These are phyloP conservation scores for Macrolepiota dolichaula DNA, from an alignment of 768 basidiomycete species.

Conservation along the genomic window DNA sequence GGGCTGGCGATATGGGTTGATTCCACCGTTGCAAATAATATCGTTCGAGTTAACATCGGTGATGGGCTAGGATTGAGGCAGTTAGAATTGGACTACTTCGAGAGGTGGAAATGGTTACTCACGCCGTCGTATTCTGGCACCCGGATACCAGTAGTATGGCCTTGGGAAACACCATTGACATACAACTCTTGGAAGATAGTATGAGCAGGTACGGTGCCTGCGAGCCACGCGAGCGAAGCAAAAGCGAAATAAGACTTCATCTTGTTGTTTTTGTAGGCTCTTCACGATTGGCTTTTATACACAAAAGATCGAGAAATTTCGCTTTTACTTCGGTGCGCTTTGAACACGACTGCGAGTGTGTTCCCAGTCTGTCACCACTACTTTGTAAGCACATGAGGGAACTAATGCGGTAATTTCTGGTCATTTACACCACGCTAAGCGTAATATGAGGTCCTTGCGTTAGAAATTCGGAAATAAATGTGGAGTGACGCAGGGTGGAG, in stretches of 20 bases:
- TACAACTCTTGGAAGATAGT: conserved; percentile 33
- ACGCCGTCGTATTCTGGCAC: conserved; percentile 38
- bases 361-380: not conserved
- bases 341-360: not conserved
- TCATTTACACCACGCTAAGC: not conserved
- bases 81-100: not conserved
- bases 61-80: conserved; percentile 38
- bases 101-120: not conserved
- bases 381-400: not conserved
- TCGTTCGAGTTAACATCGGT: conserved; percentile 54
- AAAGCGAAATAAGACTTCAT: not conserved
- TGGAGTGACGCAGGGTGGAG: no score
- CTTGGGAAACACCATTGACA: conserved; percentile 43
- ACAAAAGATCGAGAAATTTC: not conserved
- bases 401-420: no score
- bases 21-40: conserved; percentile 57
- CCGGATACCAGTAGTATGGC: conserved; percentile 34
- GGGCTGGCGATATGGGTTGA: conserved; percentile 50
- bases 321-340: not conserved
- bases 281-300: not conserved
- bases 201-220: not conserved
- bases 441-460: not conserved
- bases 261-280: not conserved
- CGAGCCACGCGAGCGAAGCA: not conserved
- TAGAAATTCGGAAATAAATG: not conserved